Evolutionary conservation across 1,139 yeast species (phyloP), one percentile per base, ranked within the genome.

Genomic region (Yamadazyma oceani): DNA sequence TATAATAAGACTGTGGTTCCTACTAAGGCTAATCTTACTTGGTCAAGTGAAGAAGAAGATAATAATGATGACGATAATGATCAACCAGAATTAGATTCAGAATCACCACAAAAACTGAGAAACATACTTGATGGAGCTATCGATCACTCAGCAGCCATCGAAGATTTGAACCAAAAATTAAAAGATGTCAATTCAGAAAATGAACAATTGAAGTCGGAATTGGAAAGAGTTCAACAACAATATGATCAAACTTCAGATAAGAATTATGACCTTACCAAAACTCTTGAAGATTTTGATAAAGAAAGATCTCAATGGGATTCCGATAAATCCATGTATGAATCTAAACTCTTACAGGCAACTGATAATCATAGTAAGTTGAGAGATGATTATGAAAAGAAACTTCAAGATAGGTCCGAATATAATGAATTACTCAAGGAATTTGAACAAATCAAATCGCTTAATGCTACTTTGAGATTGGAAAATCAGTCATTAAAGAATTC

Each of bases 11-110:
- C 82, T 3, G 80, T 87, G 4, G 79, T 85, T 9, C 94, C 95
- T 1, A 77, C 83, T 26, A 84, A 82, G 55, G 86, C 95, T 2
- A 79, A 82, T 40, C 68, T 87, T 51, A 78, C 87, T 3, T 87
- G 95, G 90, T 82, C 90, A 5, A 82, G 86, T 42, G 94, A 83
- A 45, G 94, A 85, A 48, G 90, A 82, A 39, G 59, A 55, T 24
- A 53, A 44, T 6, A 51, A 45, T n/a, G 46, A 40, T 3, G 38
- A 32, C 4, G 41, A 41, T 10, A 21, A 30, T 11, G 31, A 31
- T 19, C 8, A 19, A 19, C 5, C 8, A 19, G 21, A 5, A 5
- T 19, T 19, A 19, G 21, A 19, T 6, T 19, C 21, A 19, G 16
- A 19, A 19, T 19, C 21, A 19, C 8, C 30, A 3, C 35, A 27